phyloP scores from a whole-genome alignment of 2,329 filamentous ascomycete species.

The Lachnellula arida region DNA sequence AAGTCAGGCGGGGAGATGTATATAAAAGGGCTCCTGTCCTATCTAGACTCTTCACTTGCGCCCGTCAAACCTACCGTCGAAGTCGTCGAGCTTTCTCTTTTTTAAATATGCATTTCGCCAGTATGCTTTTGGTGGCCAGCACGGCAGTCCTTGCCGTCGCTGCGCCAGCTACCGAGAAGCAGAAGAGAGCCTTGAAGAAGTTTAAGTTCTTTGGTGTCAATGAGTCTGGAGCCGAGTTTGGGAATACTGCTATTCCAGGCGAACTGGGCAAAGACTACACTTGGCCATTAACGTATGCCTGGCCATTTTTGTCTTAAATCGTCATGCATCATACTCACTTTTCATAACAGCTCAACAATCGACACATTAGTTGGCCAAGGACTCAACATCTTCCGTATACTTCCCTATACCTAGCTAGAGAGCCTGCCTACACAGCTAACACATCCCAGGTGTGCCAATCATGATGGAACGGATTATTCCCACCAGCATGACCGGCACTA shows the following conservation, averaged over 20 bases:
- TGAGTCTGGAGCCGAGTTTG: slow-evolving; percentile 59
- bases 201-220: slow-evolving; percentile 22
- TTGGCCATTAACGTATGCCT: slow-evolving; percentile 45
- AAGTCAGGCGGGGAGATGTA: background rate
- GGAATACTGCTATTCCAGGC: slow-evolving; percentile 51
- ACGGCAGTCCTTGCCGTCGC: slow-evolving; percentile 20
- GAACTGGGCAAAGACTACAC: slow-evolving; percentile 48
- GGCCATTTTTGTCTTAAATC: background rate
- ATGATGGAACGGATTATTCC: slow-evolving; percentile 55
- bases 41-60: background rate
- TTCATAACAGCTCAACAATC: slow-evolving; percentile 9
- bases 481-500: slow-evolving; percentile 40
- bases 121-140: slow-evolving; percentile 16
- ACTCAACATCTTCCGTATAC: slow-evolving; percentile 31
- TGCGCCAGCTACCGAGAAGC: slow-evolving; percentile 17
- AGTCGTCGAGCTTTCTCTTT: background rate
- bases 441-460: slow-evolving; percentile 35
- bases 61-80: no score
- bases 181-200: slow-evolving; percentile 20
- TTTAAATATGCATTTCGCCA: slow-evolving; percentile 17
- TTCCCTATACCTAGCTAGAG: background rate
- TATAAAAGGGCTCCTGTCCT: background rate
- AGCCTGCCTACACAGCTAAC: slow-evolving; percentile 36
- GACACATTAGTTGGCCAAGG: slow-evolving; percentile 19
- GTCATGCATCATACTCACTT: background rate